Conservation (phyloP, 495 filamentous ascomycete species). For the Entonaema liquescens region DNA sequence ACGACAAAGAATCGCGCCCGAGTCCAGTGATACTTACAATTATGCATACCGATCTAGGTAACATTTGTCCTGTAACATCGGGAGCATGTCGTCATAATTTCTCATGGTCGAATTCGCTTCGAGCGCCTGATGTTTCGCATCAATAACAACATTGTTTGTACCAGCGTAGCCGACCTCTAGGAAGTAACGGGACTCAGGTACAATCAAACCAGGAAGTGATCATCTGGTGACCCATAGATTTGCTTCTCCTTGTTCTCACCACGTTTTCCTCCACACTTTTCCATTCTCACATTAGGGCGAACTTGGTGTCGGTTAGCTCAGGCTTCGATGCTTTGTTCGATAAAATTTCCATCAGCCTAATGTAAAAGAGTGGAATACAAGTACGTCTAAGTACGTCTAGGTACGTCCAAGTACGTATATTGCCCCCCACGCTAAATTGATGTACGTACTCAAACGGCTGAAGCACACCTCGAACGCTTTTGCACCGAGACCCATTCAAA, state of each 20-base stretch:
- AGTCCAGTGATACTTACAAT: no score
- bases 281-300: conserved; percentile 31
- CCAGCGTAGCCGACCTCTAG: conserved; percentile 1
- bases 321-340: conserved; percentile 41
- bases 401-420: background rate
- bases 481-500: conserved; percentile 15
- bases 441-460: background rate
- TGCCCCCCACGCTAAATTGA: background rate
- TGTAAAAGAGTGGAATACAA: conserved; percentile 28
- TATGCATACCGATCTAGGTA: conserved; percentile 15
- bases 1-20: conserved; percentile 31
- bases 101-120: conserved; percentile 23
- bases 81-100: conserved; percentile 29
- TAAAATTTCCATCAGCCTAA: conserved; percentile 41
- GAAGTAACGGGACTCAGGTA: conserved; percentile 15
- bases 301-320: conserved; percentile 34
- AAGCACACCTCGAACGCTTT: conserved; percentile 16
- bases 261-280: conserved; percentile 41
- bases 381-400: conserved; percentile 3
- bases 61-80: conserved; percentile 1
- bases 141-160: background rate
- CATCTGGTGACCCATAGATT: conserved; percentile 37
- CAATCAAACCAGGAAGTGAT: conserved; percentile 27
- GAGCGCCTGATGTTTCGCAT: conserved; percentile 19
- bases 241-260: conserved; percentile 22